Base-by-base conservation (phyloP, 495 filamentous ascomycete species). In the Letharia lupina region DNA sequence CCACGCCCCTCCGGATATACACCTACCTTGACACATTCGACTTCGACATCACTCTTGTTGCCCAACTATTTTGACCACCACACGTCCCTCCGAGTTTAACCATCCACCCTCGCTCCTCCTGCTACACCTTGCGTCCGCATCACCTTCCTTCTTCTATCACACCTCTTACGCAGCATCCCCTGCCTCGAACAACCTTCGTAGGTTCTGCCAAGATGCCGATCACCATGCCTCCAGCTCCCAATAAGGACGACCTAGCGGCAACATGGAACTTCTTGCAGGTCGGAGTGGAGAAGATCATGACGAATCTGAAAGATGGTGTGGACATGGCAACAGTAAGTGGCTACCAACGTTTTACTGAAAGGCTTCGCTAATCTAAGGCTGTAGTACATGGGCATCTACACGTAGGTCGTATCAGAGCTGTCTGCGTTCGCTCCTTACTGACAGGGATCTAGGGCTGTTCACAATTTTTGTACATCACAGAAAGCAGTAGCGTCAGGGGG, bases 401-500 rank as follows among this genome's bases (percentile, higher is more conserved):
- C 94, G 90, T 92, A 75, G 67, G 88, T 80, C 37, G 18, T 61
- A 28, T 56, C 35, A 67, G 69, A n/a, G 63, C 59, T 63, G 56
- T 35, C 52, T 48, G 18, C 35, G 48, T 40, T 45, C 61, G 4
- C 13, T n/a, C 66, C 71, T 74, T 47, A 75, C 73, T 72, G 33
- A 67, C 48, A n/a, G 23, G 23, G 63, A 42, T 58, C 42, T 69
- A 94, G 90, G 37, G 91, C 93, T 63, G 93, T 99, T 39, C 95
- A 99, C 75, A 96, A 99, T 79, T 99, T 99, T 74, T 99, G 94
- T 77, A 98, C 95, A 63, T 96, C 95, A 40, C 95, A 96, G 74
- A 98, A 97, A 76, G 92, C 91, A 3, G 87, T 92, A 58, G 75
- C 71, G 69, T 71, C 72, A 4, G 75, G 70, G n/a, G 67, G 67